Base-by-base conservation (phyloP, 2,329 filamentous ascomycete species). In the Aureobasidium musti region DNA sequence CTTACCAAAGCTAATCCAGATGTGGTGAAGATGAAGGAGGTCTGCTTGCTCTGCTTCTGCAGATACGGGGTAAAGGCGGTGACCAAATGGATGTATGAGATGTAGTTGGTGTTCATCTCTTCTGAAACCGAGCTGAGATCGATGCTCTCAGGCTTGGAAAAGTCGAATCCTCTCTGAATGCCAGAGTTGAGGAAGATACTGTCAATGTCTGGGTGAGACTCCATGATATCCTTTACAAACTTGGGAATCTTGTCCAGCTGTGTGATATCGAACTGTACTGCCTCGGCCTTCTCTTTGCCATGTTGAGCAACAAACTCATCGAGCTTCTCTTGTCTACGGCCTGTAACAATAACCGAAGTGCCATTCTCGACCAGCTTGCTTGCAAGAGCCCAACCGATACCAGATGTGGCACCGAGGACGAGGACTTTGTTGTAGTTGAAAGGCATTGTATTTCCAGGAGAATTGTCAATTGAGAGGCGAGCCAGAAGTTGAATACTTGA, bases 361-460 rank as follows among this genome's bases (percentile, higher is more conserved):
- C 80, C 82, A 67, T 82, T 79, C 56, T 79, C 71, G 10, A 86
- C 75, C 26, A 85, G 74, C 69, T 79, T 80, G 35, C 79, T 76
- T 3, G 83, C 82, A 17, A 86, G 77, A 6, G 82, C 82, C 68
- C 79, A 75, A 57, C 84, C 82, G 57, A 84, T 83, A 35, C 82
- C 82, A 19, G 78, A 80, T 17, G 81, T 83, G 43, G 83, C 84
- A n/a, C 84, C 84, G 11, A 86, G 75, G 33, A 86, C 73, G 10
- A 85, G 79, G 23, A 84, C 78, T 73, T 84, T 83, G 69, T 81
- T 82, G 76, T 84, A 85, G 76, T 68, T 78, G 71, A 82, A 83
- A 78, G 68, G 66, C 75, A 70, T 75, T 47, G 5, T 61, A 13
- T 28, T 19, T 35, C 11, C 5, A 21, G 26, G 17, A 17, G 14